These are phyloP conservation scores for Phytophthora podocarpi DNA, from an alignment of 352 stramenopile genomes.

Conservation along the genomic window DNA sequence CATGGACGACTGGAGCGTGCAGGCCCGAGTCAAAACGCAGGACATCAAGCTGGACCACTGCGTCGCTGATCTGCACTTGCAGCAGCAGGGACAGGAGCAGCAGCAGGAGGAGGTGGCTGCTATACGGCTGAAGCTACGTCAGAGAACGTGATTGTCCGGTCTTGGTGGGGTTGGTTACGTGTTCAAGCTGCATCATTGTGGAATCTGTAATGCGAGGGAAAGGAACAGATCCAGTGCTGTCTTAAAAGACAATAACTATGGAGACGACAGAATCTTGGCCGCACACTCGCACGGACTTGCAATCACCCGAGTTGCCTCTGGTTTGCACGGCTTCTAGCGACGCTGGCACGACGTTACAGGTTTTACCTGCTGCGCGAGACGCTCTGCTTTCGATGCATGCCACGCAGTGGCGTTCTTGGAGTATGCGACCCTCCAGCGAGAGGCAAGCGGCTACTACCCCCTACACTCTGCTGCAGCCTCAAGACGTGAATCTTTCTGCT, in stretches of 20 bases:
- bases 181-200: too few species aligned
- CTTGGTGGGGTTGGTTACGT: background rate
- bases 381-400: constrained; percentile 29
- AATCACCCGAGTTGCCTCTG: constrained; percentile 54
- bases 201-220: too few species aligned
- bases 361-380: constrained; percentile 24
- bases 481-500: constrained; percentile 27
- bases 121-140: constrained; percentile 62
- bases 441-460: constrained; percentile 53
- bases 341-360: background rate
- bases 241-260: too few species aligned
- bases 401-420: constrained; percentile 41
- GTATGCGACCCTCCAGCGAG: constrained; percentile 44
- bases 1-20: constrained; percentile 67
- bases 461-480: constrained; percentile 45
- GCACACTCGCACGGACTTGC: too few species aligned
- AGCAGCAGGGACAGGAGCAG: background rate
- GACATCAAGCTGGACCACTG: constrained; percentile 43
- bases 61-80: constrained; percentile 26
- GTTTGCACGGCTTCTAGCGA: constrained; percentile 13
- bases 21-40: constrained; percentile 26
- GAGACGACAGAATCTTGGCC: too few species aligned
- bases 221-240: too few species aligned
- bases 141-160: constrained; percentile 7
- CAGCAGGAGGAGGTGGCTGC: constrained; percentile 3